A percentile compares a stretch with the other conserved stretches of the same genome.
Evolutionary conservation across 345 rosid species (phyloP).

Genomic region (Orychophragmus violaceus): DNA sequence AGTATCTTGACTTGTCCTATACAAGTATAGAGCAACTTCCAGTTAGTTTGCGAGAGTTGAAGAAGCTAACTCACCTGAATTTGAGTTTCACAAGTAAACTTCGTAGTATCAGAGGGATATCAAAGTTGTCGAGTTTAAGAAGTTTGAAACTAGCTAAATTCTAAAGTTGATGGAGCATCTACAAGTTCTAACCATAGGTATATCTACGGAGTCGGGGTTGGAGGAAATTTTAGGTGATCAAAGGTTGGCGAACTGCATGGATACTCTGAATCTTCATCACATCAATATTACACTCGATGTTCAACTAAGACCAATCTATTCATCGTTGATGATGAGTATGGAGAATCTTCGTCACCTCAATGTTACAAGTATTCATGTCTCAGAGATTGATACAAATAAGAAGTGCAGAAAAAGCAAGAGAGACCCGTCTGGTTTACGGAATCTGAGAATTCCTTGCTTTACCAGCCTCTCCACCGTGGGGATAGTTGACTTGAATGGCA

Average conservation of each 20-base stretch:
- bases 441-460: background rate
- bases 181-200: background rate
- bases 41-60: constrained; percentile 7
- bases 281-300: no score
- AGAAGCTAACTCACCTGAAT: constrained; percentile 7
- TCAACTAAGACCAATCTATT: no score
- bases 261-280: no score
- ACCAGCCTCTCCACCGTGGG: background rate
- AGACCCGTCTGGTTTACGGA: no score
- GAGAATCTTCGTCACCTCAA: background rate
- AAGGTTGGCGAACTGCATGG: background rate
- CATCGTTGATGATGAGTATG: constrained; percentile 2
- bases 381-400: background rate
- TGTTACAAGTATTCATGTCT: background rate
- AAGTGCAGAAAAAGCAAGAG: background rate
- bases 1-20: constrained; percentile 15
- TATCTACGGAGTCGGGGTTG: background rate
- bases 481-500: background rate
- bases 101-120: background rate
- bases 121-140: constrained; percentile 9
- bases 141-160: background rate
- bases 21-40: constrained; percentile 6
- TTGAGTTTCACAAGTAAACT: background rate
- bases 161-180: background rate
- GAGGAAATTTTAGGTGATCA: background rate